phyloP scores from a whole-genome alignment of 1,139 yeast species.

The Suhomyces kunorum region DNA sequence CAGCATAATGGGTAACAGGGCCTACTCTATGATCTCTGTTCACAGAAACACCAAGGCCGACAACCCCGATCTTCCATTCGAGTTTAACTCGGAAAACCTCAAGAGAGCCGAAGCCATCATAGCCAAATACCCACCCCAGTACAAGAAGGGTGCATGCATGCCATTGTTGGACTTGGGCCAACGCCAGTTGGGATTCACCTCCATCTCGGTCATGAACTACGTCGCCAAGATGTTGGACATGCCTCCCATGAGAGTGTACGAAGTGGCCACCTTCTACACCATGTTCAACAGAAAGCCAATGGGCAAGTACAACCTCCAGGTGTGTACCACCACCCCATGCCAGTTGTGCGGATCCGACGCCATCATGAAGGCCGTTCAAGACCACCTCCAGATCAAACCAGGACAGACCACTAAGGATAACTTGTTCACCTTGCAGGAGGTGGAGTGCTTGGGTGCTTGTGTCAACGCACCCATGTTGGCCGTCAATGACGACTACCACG shows the following conservation, averaged over 20 bases:
- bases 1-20: constrained; percentile 24
- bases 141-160: constrained; percentile 87
- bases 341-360: constrained; percentile 82
- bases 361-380: constrained; percentile 68
- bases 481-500: constrained; percentile 78
- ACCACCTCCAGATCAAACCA: constrained; percentile 64
- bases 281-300: constrained; percentile 88
- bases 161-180: constrained; percentile 86
- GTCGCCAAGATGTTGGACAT: constrained; percentile 82
- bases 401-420: constrained; percentile 81
- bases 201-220: constrained; percentile 90
- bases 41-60: constrained; percentile 74
- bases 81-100: constrained; percentile 68
- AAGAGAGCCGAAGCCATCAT: constrained; percentile 72
- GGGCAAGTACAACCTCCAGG: constrained; percentile 83
- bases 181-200: constrained; percentile 84
- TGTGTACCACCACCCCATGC: constrained; percentile 91
- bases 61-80: constrained; percentile 70
- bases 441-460: constrained; percentile 91
- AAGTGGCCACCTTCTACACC: constrained; percentile 90
- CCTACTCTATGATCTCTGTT: constrained; percentile 53
- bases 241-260: constrained; percentile 96
- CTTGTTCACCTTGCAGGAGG: constrained; percentile 80
- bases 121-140: constrained; percentile 81
- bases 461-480: constrained; percentile 91